Conservation (phyloP, 495 filamentous ascomycete genomes). For the Hypoxylon cercidicola region DNA sequence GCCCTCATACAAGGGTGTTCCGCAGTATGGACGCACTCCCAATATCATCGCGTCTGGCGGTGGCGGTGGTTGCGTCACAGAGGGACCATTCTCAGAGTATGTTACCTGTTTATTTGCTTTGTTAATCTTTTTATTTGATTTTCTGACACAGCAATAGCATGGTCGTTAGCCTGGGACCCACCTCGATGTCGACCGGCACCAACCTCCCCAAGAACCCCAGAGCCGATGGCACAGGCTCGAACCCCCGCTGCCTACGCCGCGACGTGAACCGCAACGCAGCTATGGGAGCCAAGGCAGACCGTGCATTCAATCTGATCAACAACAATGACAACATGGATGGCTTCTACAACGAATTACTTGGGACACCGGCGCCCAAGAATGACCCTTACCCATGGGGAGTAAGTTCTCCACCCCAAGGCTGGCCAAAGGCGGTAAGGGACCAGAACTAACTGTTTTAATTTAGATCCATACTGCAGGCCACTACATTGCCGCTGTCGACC, state of each 20-base stretch:
- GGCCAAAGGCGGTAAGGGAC: slow-evolving; percentile 11
- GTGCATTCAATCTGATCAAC: slow-evolving; percentile 59
- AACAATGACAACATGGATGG: slow-evolving; percentile 58
- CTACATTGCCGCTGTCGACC: slow-evolving; percentile 69
- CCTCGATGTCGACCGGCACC: slow-evolving; percentile 45
- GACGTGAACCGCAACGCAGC: slow-evolving; percentile 64
- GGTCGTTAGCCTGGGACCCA: slow-evolving; percentile 54
- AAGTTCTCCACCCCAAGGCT: slow-evolving; percentile 20
- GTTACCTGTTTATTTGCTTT: slow-evolving; percentile 16
- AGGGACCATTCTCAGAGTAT: slow-evolving; percentile 65
- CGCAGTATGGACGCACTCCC: slow-evolving; percentile 40
- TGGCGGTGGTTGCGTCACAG: slow-evolving; percentile 69
- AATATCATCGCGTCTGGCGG: slow-evolving; percentile 58
- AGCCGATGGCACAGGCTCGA: slow-evolving; percentile 46
- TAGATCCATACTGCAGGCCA: slow-evolving; percentile 71
- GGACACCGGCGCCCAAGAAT: slow-evolving; percentile 51
- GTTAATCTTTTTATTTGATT: neutral
- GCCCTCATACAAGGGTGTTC: slow-evolving; percentile 47
- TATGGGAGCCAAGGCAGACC: slow-evolving; percentile 60
- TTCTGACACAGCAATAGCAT: slow-evolving; percentile 43
- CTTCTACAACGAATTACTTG: slow-evolving; percentile 65
- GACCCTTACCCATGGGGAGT: slow-evolving; percentile 54
- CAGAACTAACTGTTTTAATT: slow-evolving; percentile 49
- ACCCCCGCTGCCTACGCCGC: slow-evolving; percentile 54
- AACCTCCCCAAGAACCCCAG: slow-evolving; percentile 49